Evolutionary conservation across 495 filamentous ascomycete species (phyloP), one percentile per base, ranked within the genome.

Genomic region (Daldinia vernicosa): DNA sequence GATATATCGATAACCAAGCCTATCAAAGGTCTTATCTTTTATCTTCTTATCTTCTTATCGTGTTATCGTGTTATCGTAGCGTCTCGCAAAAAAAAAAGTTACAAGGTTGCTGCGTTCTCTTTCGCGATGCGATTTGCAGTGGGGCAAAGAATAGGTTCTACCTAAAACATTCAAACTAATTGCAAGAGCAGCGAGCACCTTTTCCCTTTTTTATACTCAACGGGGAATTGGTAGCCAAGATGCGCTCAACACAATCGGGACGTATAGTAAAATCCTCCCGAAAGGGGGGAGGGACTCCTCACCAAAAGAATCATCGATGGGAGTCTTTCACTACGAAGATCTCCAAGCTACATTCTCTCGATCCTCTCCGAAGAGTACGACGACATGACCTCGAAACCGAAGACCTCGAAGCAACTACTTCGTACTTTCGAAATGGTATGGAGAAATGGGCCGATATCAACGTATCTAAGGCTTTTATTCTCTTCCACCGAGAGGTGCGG

Each of bases 251-350:
- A 67, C 85, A 86, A 61, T 87, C 88, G 65, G 89, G 89, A 64
- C 88, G 87, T 72, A 89, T 89, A 74, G 79, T 82, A 24, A 92
- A 91, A 80, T 83, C 88, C 75, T 83, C 88, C 75, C 85, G 84
- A 60, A 89, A 89, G 80, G 80, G 84, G 65, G 84, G 87, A 68
- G 35, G 55, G 11, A 97, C 93, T 8, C 82, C 84, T 68, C 91
- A 93, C 32, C 89, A 89, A 69, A 94, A 92, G 71, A 89, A 90
- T 32, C 92, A 97, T 78, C 86, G 91, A 78, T 98, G 93, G 86
- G 92, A 99, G 82, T 89, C 89, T 54, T 99, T 99, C 80, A 93
- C 92, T 37, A 84, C 90, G 78, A 97, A 97, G 77, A 93, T 99
- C 76, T 88, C 93, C 70, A 97, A 95, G 79, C 84, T 98, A 78